Evolutionary conservation across 108 stramenopile species (phyloP), one percentile per base, ranked within the genome.

Genomic region (Parmales sp.): DNA sequence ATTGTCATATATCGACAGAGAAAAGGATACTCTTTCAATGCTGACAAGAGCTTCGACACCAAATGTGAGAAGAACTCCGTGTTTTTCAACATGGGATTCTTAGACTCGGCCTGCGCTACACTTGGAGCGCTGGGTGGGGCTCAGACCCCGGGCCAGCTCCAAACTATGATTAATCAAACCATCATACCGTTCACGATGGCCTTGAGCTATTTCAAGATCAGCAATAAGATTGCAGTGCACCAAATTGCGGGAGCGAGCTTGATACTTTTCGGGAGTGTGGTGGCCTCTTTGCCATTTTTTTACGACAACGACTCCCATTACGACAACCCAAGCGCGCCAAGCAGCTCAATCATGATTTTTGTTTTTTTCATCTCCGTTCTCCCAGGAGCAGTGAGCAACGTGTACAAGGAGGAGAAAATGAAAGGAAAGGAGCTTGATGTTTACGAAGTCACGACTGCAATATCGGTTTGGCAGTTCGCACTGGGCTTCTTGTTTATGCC

Each of bases 401-500:
- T 72, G 16, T 72, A 72, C 71, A 72, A 72, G 63, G 71, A 72
- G 28, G 37, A 29, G 37, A 38, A 64, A 19, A 64, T 72, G 39
- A 64, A 63, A 22, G 6, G 7, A 9, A 16, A 31, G 26, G 63
- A 72, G 64, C 43, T 72, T 11, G 48, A 72, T 31, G 63, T 67
- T 20, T 66, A 67, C 45, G 13, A n/a, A 1, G 28, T 39, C 29
- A 67, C 71, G 13, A 72, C 71, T 23, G 19, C 43, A 8, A 64
- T 72, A 39, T 65, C 64, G 7, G 26, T 64, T 36, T 64, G 63
- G 63, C 71, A 72, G 48, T 46, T 37, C 36, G 37, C 50, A 0
- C 37, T 72, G 19, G 71, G 71, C 2, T 72, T 72, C 48, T 38
- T 37, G 23, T 72, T 72, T 49, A 29, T 72, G 48, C 71, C 71